These are phyloP conservation scores for Bocquillonia castaneifolia DNA, from an alignment of 441 rosid species.

Conservation along the genomic window DNA sequence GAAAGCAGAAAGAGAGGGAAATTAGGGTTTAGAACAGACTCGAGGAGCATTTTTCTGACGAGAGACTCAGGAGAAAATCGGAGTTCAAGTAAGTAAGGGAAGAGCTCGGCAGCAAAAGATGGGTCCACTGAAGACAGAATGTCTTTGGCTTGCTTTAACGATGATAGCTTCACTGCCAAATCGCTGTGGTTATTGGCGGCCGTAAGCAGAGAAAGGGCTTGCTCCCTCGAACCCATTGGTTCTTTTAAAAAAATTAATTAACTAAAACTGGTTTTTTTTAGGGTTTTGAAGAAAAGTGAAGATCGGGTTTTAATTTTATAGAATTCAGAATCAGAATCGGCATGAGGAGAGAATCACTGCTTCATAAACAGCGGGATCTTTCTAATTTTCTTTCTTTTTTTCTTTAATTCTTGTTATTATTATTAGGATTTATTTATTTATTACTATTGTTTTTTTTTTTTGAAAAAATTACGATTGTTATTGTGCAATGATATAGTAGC, in stretches of 20 bases:
- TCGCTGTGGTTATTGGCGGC: slow-evolving; percentile 88
- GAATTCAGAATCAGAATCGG: neutral
- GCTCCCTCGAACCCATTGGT: slow-evolving; percentile 49
- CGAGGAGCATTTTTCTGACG: slow-evolving; percentile 69
- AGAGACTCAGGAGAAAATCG: slow-evolving; percentile 74
- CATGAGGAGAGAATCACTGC: slow-evolving; percentile 2
- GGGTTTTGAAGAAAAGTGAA: slow-evolving; percentile 29
- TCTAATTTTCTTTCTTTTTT: neutral
- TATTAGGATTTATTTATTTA: too few species aligned
- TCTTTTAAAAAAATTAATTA: neutral
- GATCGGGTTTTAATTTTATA: slow-evolving; percentile 23
- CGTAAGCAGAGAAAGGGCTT: slow-evolving; percentile 75
- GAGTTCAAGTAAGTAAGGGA: slow-evolving; percentile 72
- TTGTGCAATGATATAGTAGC: too few species aligned
- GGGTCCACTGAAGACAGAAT: slow-evolving; percentile 64
- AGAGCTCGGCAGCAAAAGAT: slow-evolving; percentile 68
- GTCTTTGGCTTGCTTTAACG: slow-evolving; percentile 77
- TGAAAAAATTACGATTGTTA: too few species aligned
- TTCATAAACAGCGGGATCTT: too few species aligned
- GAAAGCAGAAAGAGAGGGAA: neutral
- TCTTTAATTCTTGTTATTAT: too few species aligned
- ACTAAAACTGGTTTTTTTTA: neutral
- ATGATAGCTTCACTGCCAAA: slow-evolving; percentile 90
- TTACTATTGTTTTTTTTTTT: too few species aligned
- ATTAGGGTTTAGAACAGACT: slow-evolving; percentile 62